Conservation (phyloP, 2,329 filamentous ascomycete genomes). For the Alternaria novae-zelandiae region DNA sequence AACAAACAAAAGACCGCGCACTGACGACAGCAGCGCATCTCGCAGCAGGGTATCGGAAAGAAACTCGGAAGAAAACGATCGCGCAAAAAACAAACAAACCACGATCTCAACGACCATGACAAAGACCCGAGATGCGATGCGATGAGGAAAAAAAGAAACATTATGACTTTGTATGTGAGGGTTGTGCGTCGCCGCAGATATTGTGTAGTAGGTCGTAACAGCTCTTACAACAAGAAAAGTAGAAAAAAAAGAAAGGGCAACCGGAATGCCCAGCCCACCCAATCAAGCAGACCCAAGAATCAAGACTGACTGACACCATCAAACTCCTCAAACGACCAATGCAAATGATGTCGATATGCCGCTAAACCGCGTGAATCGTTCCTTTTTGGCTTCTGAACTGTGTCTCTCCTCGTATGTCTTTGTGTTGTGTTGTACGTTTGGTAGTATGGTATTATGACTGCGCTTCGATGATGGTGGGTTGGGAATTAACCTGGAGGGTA, state of each 20-base stretch:
- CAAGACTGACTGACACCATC: neutral
- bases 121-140: neutral
- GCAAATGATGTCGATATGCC: constrained; percentile 8
- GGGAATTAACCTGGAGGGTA: constrained; percentile 39
- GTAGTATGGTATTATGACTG: constrained; percentile 17
- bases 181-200: constrained; percentile 14
- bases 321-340: constrained; percentile 11
- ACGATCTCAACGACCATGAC: neutral
- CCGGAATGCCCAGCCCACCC: neutral
- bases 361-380: constrained; percentile 2
- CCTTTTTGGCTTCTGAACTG: neutral
- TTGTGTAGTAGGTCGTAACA: constrained; percentile 13
- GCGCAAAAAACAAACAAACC: neutral
- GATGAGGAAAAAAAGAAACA: constrained; percentile 5
- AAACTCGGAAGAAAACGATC: constrained; percentile 1
- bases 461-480: constrained; percentile 29
- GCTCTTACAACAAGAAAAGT: neutral
- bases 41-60: constrained; percentile 15
- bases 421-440: neutral
- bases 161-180: constrained; percentile 4
- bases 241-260: neutral
- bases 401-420: neutral
- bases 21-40: neutral
- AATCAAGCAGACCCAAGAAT: neutral
- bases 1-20: neutral